These are phyloP conservation scores for Spatholobus suberectus DNA, from an alignment of 306 rosid genomes.

Conservation along the genomic window DNA sequence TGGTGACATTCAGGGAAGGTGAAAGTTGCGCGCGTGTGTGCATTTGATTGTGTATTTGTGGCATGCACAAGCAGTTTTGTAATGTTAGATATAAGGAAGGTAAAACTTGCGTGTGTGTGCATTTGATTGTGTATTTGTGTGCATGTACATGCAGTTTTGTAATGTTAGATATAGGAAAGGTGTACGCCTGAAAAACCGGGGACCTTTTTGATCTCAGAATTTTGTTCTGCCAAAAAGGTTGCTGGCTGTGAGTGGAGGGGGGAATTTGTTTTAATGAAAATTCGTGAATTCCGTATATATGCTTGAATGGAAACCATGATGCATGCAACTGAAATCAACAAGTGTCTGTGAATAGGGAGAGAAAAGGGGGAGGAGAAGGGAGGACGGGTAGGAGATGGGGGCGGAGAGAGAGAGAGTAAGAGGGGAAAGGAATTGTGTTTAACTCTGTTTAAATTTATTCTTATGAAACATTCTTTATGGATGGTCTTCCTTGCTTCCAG, in stretches of 20 bases:
- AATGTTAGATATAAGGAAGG: no score
- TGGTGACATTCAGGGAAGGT: no score
- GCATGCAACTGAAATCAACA: conserved; percentile 16
- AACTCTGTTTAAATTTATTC: neutral
- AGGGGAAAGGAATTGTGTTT: neutral
- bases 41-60: no score
- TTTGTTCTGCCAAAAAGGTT: neutral
- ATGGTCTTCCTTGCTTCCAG: neutral
- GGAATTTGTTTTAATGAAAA: neutral
- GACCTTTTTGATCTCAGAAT: neutral
- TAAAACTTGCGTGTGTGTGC: neutral
- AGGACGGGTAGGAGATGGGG: neutral
- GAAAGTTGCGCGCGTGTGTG: no score
- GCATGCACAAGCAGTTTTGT: no score
- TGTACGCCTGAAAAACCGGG: neutral
- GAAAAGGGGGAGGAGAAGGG: neutral
- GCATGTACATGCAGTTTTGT: conserved; percentile 12
- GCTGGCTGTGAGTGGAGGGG: neutral
- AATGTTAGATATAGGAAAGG: conserved; percentile 13
- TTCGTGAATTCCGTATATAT: neutral
- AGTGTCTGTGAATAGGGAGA: neutral
- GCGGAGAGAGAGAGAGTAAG: neutral
- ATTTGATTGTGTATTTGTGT: conserved; percentile 7
- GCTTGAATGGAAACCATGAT: conserved; percentile 10
- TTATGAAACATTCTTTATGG: neutral